phyloP scores from a whole-genome alignment of 2,329 filamentous ascomycete genomes.

The Apiospora marii region DNA sequence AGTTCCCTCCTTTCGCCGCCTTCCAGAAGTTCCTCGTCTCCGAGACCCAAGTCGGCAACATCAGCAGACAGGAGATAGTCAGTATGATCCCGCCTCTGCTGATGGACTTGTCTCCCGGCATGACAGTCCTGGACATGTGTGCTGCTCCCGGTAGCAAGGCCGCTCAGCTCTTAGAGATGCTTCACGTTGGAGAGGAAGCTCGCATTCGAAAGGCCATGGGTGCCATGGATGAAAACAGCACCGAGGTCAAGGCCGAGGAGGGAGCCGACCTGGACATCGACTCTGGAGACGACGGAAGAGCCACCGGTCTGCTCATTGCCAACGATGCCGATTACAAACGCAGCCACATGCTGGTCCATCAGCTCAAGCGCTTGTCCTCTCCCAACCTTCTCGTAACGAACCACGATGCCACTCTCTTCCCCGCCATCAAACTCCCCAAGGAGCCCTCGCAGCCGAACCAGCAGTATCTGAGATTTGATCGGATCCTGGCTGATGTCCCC shows the following conservation, averaged over 20 bases:
- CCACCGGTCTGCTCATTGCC: conserved; percentile 90
- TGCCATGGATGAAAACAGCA: conserved; percentile 54
- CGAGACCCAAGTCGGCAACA: conserved; percentile 96
- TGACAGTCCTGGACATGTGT: conserved; percentile 94
- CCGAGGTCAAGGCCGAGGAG: conserved; percentile 29
- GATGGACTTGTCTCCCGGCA: conserved; percentile 88
- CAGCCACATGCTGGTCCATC: conserved; percentile 95
- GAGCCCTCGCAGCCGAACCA: conserved; percentile 60
- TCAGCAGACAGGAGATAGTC: conserved; percentile 95
- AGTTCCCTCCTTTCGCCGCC: conserved; percentile 90
- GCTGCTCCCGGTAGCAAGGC: conserved; percentile 98
- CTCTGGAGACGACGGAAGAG: conserved; percentile 79
- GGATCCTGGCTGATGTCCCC: conserved; percentile 94
- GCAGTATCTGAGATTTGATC: conserved; percentile 93
- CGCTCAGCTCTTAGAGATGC: conserved; percentile 91
- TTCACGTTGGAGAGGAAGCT: conserved; percentile 91
- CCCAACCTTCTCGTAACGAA: conserved; percentile 97
- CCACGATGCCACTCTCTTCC: conserved; percentile 95
- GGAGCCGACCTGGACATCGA: conserved; percentile 64
- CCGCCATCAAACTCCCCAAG: conserved; percentile 84
- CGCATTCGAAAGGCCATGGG: conserved; percentile 77
- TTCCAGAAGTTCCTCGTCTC: conserved; percentile 99
- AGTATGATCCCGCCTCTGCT: conserved; percentile 98
- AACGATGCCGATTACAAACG: conserved; percentile 98
- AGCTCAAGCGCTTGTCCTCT: conserved; percentile 95